These are phyloP conservation scores for Lasiodiplodia theobromae DNA, from an alignment of 2,329 filamentous ascomycete genomes.

Conservation along the genomic window DNA sequence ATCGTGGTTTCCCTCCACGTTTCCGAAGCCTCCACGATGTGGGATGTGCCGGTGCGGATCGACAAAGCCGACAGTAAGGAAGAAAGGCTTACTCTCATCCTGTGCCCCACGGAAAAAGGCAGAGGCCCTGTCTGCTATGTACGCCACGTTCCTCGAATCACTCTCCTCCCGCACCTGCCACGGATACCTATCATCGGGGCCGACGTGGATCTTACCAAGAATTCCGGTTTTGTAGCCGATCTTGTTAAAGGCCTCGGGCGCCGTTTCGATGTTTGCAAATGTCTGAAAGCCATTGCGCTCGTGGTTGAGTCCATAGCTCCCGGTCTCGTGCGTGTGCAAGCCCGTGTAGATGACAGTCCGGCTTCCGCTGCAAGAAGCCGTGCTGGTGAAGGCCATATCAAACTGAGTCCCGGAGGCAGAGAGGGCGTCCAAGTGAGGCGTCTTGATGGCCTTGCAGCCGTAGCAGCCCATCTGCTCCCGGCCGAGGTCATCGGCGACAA, in stretches of 20 bases:
- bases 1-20: constrained; percentile 43
- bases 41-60: constrained; percentile 56
- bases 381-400: constrained; percentile 53
- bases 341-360: constrained; percentile 59
- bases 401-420: constrained; percentile 49
- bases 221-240: constrained; percentile 56
- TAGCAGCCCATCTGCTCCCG: constrained; percentile 47
- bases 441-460: constrained; percentile 40
- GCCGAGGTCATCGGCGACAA: constrained; percentile 56
- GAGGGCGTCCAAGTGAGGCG: constrained; percentile 53
- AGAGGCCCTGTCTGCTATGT: constrained; percentile 48
- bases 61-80: constrained; percentile 55
- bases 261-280: constrained; percentile 47
- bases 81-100: constrained; percentile 47
- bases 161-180: constrained; percentile 54
- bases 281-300: constrained; percentile 54
- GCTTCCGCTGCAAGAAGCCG: constrained; percentile 58
- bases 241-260: constrained; percentile 48
- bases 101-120: constrained; percentile 49
- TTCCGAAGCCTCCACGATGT: constrained; percentile 53
- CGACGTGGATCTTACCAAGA: constrained; percentile 59
- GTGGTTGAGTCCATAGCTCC: constrained; percentile 54
- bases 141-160: constrained; percentile 53
- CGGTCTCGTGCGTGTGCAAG: constrained; percentile 58
- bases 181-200: constrained; percentile 49